Base-by-base conservation (phyloP, 257 asterid species). In the Nicotiana tabacum region DNA sequence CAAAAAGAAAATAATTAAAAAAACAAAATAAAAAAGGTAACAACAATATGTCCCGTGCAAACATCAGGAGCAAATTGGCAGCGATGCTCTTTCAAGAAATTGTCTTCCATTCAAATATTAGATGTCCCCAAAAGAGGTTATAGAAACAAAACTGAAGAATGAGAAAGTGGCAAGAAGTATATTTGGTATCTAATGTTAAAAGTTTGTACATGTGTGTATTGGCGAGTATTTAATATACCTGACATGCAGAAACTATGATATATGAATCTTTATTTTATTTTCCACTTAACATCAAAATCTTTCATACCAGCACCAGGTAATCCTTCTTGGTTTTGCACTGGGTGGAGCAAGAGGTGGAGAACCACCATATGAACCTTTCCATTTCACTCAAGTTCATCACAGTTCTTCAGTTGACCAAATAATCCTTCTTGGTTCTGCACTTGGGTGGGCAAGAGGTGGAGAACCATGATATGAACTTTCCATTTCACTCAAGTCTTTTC, bases 101-200 rank as follows among this genome's bases (percentile, higher is more conserved):
- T 27, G 62, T 48, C 79, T 48, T 27, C 80, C 80, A 27, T 74
- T 48, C 15, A 27, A 74, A 48, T 74, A 74, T 74, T 74, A 74
- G 15, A 48, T 13, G 13, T 24, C 79, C 39, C 78, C n/a, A 17
- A 7, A 7, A 51, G 64, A 51, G 5, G 10, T 35, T 13, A 53
- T 13, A 53, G 58, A 53, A 76, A 76, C 64, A 51, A 51, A 72
- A 76, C 46, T 51, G 46, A 74, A 74, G 80, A 74, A 74, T 13
- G 62, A 9, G 13, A 48, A 72, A 48, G 21, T 74, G 15, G 80
- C 46, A 1, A 7, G 16, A 8, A 51, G 46, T 29, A 27, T 16
- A 76, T 51, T 76, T 76, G 55, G 46, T 76, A 29, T 76, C 65
- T 48, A 60, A 15, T 51, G 64, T 76, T 11, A 76, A 48, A 76